Evolutionary conservation across 805 yeast genomes (phyloP), one percentile per base, ranked within the genome.

Genomic region (Zygosaccharomyces rouxii): DNA sequence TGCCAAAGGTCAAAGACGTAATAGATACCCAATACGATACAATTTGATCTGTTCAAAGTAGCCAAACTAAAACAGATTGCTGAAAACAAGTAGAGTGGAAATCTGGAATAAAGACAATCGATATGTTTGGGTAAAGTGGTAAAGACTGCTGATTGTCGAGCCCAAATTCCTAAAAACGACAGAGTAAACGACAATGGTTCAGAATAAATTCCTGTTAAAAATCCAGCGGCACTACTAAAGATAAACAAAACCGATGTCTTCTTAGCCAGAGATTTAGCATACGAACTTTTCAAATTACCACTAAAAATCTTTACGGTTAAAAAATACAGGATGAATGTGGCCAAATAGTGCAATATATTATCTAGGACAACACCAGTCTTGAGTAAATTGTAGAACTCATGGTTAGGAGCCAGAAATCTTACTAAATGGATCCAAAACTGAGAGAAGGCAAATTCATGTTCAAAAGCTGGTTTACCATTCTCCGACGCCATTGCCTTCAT

Each of bases 371-470:
- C 62, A 1, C 82, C 81, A 3, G 74, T 54, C 5, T 76, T 52
- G 2, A 84, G 67, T 23, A 74, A 73, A 14, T 59, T 56, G 60
- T 79, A 79, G 43, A 78, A 66, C 30, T 61, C 53, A 6, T 46
- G 44, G 7, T 29, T 44, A 19, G 40, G 55, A 39, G 39, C 44
- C 11, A 41, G 47, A 31, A 9, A 30, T 23, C 55, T 62, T 3
- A 84, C 66, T 3, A 82, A 40, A 21, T 78, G 60, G 71, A 84
- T 75, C 95, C 96, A 92, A 2, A 80, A 60, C 9, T 86, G 86
- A 23, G 95, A 81, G 63, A 88, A 92, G 4, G 95, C 97, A 75
- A 80, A 86, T 67, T 89, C 95, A 64, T 92, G 96, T 66, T 92
- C 98, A 66, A 74, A 90, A n/a, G 69, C 63, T 1, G 73, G 68